Evolutionary conservation across 1,284 basidiomycete species (phyloP), one percentile per base, ranked within the genome.

Genomic region (Ustilago bromivora): DNA sequence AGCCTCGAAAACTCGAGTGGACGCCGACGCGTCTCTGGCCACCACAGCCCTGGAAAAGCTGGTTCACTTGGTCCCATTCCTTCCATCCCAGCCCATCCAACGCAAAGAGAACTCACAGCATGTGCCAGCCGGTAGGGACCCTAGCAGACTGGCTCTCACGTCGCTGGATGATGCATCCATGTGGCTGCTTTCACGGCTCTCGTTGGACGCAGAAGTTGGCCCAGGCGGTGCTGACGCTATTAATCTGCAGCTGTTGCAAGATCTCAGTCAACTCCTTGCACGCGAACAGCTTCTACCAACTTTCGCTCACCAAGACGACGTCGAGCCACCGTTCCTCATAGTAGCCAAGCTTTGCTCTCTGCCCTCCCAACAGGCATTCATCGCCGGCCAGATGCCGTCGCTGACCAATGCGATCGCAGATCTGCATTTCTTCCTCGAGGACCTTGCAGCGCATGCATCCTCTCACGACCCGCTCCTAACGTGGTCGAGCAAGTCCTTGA

Each of bases 381-480:
- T 52, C 0, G 65, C 67, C 10, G 60, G 51, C 1, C 75, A 68
- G 38, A 51, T 59, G 13, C 56, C 76, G n/a, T 38, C 62, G 4
- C 13, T 65, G 40, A 56, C 71, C 58, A 74, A 68, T 36, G 71
- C 71, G 0, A 38, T 74, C 10, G 71, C 62, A 11, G 76, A 78
- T 40, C 35, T 78, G 35, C 55, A 36, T 53, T 57, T 66, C 32
- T 71, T 68, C 32, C 40, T 78, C 17, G 56, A 73, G 1, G 23
- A 60, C n/a, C 13, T 59, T 4, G 19, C 61, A 1, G 11, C 12
- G 10, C 3, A 49, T 2, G 12, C 31, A 6, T 28, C 64, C 11
- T 35, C 23, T 2, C 46, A 19, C 7, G 15, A 15, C 32, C 23
- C 53, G 17, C 0, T 32, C 1, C 38, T 57, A 23, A 32, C 54